Evolutionary conservation across 352 stramenopile species (phyloP).

Genomic region (Peronospora destructor): DNA sequence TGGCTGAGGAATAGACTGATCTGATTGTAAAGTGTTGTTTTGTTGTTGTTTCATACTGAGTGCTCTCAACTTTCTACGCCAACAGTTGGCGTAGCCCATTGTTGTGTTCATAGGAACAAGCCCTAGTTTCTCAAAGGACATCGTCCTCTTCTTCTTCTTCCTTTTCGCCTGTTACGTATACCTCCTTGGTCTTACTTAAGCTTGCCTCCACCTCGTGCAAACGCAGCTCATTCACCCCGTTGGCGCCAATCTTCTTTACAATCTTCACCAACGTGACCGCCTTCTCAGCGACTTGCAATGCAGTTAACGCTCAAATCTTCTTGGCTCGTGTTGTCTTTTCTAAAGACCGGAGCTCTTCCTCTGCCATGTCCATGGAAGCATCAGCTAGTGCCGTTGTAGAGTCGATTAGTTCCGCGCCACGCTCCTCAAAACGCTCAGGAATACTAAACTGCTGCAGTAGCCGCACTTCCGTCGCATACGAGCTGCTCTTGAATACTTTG

Average conservation of each 20-base stretch:
- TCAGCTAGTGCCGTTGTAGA: slow-evolving; percentile 48
- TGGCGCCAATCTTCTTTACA: slow-evolving; percentile 76
- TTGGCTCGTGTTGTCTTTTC: slow-evolving; percentile 65
- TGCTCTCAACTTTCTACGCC: slow-evolving; percentile 6
- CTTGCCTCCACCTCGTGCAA: slow-evolving; percentile 38
- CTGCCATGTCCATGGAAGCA: slow-evolving; percentile 63
- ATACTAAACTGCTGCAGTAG: slow-evolving; percentile 49
- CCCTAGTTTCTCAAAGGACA: slow-evolving; percentile 48
- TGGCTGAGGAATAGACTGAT: slow-evolving; percentile 17
- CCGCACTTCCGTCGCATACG: slow-evolving; percentile 49
- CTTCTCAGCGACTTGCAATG: slow-evolving; percentile 70
- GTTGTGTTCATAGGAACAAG: slow-evolving; percentile 12
- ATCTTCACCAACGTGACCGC: slow-evolving; percentile 69
- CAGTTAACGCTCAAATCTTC: slow-evolving; percentile 67
- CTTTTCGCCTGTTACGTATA: slow-evolving; percentile 51
- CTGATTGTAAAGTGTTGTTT: slow-evolving; percentile 15
- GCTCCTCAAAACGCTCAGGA: slow-evolving; percentile 73
- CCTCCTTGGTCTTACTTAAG: slow-evolving; percentile 44
- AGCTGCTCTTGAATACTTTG: slow-evolving; percentile 82
- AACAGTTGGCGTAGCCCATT: slow-evolving; percentile 1
- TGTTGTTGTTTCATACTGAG: slow-evolving; percentile 2
- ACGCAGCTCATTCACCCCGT: slow-evolving; percentile 44
- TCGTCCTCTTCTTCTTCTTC: slow-evolving; percentile 84
- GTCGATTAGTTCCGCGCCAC: slow-evolving; percentile 55
- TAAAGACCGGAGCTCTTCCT: slow-evolving; percentile 70